Evolutionary conservation across 768 basidiomycete genomes (phyloP).

Genomic region (Suillus lakei): DNA sequence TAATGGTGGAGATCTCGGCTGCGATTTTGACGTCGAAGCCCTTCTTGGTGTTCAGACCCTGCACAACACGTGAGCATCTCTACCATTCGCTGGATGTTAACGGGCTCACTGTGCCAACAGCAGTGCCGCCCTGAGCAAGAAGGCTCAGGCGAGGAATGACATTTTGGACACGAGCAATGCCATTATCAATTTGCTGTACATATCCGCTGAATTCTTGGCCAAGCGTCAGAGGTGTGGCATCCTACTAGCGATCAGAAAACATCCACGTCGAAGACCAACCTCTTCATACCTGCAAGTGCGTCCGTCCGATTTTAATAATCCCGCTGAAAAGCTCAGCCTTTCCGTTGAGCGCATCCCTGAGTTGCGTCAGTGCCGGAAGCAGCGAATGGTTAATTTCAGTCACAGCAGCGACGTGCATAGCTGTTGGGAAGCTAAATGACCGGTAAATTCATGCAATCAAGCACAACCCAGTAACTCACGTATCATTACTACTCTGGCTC

Average conservation of each 20-base stretch:
- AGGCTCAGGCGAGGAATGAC: slow-evolving; percentile 85
- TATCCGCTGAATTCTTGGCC: slow-evolving; percentile 99
- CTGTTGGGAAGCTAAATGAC: slow-evolving; percentile 86
- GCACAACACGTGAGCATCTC: slow-evolving; percentile 16
- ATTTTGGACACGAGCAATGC: slow-evolving; percentile 81
- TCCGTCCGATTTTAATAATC: slow-evolving; percentile 99
- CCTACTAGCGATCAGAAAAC: slow-evolving; percentile 48
- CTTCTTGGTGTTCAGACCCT: slow-evolving; percentile 96
- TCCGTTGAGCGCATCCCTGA: slow-evolving; percentile 81
- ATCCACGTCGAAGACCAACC: neutral
- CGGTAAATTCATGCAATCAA: neutral
- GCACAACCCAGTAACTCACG: slow-evolving; percentile 54
- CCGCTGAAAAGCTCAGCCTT: slow-evolving; percentile 85
- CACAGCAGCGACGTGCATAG: slow-evolving; percentile 97
- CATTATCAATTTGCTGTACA: slow-evolving; percentile 91
- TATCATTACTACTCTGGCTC: slow-evolving; percentile 99
- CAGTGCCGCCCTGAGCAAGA: slow-evolving; percentile 97
- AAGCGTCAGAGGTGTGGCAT: slow-evolving; percentile 95
- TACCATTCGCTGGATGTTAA: neutral
- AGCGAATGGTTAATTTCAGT: slow-evolving; percentile 81
- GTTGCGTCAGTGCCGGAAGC: slow-evolving; percentile 83
- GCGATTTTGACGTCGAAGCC: slow-evolving; percentile 97
- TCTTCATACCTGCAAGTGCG: slow-evolving; percentile 78
- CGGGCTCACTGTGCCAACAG: slow-evolving; percentile 88
- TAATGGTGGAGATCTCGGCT: slow-evolving; percentile 86